These are phyloP conservation scores for Gamarada debralockiae DNA, from an alignment of 495 filamentous ascomycete genomes.

Conservation along the genomic window DNA sequence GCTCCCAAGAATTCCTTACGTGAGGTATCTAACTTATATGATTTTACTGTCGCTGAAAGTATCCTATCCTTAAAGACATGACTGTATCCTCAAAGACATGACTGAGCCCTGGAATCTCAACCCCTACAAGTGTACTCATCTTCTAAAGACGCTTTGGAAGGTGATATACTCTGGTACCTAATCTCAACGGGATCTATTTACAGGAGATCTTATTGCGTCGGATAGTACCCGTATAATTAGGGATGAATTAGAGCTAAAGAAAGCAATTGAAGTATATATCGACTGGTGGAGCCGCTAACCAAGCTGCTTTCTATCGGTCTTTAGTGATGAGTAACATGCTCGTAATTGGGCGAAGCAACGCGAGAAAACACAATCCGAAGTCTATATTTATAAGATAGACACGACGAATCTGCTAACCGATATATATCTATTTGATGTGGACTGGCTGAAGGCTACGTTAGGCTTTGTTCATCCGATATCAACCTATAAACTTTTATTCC, in stretches of 20 bases:
- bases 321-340: too few relatives aligned
- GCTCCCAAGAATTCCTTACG: not conserved
- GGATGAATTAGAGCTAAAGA: constrained; percentile 6
- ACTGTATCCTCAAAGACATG: constrained; percentile 9
- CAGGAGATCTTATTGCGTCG: constrained; percentile 11
- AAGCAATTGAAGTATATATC: constrained; percentile 9
- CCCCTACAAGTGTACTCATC: constrained; percentile 10
- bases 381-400: too few relatives aligned
- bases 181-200: constrained; percentile 3
- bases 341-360: too few relatives aligned
- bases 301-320: constrained; percentile 12
- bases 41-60: constrained; percentile 2
- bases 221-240: constrained; percentile 7
- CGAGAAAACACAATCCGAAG: too few relatives aligned
- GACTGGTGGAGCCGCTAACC: constrained; percentile 8
- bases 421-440: too few relatives aligned
- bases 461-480: too few relatives aligned
- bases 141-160: constrained; percentile 9
- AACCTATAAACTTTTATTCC: too few relatives aligned
- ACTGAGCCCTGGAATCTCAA: constrained; percentile 14
- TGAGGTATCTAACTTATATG: constrained; percentile 5
- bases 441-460: too few relatives aligned
- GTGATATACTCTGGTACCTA: constrained; percentile 11
- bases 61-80: constrained; percentile 6
- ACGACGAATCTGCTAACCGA: too few relatives aligned